Conservation (phyloP, 2,329 filamentous ascomycete genomes). For the Chrysoporthe puriensis region DNA sequence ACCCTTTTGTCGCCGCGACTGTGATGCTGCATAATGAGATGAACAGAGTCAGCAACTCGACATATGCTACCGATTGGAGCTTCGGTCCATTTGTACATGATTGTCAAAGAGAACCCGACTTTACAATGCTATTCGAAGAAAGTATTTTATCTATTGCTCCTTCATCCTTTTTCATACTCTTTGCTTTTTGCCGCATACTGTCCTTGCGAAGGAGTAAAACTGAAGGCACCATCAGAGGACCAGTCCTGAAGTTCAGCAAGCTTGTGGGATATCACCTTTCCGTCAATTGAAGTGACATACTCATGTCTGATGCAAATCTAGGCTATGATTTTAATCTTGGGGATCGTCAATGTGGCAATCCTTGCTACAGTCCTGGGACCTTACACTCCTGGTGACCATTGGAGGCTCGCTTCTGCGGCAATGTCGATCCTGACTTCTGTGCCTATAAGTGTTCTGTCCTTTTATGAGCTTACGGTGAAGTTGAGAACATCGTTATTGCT, state of each 20-base stretch:
- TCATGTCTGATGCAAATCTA: not conserved
- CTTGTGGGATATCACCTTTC: not conserved
- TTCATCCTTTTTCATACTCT: constrained; percentile 5
- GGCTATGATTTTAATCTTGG: not conserved
- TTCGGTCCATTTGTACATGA: constrained; percentile 6
- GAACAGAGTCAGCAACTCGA: not conserved
- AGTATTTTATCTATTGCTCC: constrained; percentile 9
- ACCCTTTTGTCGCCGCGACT: not conserved
- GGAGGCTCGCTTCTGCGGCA: constrained; percentile 30
- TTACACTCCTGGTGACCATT: not conserved
- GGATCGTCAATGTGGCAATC: constrained; percentile 2
- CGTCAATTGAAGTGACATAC: not conserved
- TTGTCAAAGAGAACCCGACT: constrained; percentile 17
- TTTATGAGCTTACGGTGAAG: constrained; percentile 37
- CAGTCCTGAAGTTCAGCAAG: not conserved
- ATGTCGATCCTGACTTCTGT: constrained; percentile 33
- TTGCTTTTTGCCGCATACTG: constrained; percentile 9
- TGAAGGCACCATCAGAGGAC: too few species aligned
- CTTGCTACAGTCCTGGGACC: not conserved
- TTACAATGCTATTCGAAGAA: constrained; percentile 19
- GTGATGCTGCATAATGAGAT: not conserved
- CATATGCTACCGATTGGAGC: constrained; percentile 7
- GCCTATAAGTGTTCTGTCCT: constrained; percentile 38
- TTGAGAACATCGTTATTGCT: constrained; percentile 48
- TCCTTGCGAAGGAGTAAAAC: not conserved